Evolutionary conservation across 2,329 filamentous ascomycete species (phyloP).

Genomic region (Aspergillus novofumigatus): DNA sequence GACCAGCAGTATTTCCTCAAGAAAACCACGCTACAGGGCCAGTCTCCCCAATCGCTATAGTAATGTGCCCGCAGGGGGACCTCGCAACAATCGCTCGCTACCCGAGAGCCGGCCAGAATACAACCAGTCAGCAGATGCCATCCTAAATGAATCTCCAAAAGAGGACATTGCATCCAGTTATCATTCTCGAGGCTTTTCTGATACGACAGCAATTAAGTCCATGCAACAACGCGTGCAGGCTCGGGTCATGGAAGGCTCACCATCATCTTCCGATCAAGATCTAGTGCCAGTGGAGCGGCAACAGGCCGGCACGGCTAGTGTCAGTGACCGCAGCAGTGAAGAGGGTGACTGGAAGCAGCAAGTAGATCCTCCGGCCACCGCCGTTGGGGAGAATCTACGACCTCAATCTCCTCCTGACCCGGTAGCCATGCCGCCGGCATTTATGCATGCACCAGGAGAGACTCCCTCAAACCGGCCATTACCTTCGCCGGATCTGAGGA

Average conservation of each 20-base stretch:
- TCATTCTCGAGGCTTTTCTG: conserved; percentile 31
- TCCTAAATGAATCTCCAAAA: conserved; percentile 25
- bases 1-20: conserved; percentile 55
- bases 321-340: conserved; percentile 38
- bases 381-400: conserved; percentile 32
- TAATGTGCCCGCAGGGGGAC: conserved; percentile 30
- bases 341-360: conserved; percentile 34
- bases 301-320: conserved; percentile 20
- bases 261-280: conserved; percentile 36
- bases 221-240: conserved; percentile 10
- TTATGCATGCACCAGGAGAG: conserved; percentile 69
- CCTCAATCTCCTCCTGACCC: conserved; percentile 66
- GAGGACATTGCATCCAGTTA: conserved; percentile 18
- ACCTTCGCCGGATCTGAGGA: conserved; percentile 71
- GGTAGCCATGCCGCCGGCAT: conserved; percentile 72
- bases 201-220: conserved; percentile 24
- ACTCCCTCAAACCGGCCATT: conserved; percentile 66
- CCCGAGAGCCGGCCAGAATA: conserved; percentile 22
- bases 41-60: conserved; percentile 34
- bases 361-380: conserved; percentile 20
- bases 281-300: conserved; percentile 21
- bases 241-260: conserved; percentile 26
- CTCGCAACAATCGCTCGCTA: conserved; percentile 17
- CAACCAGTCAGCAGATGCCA: conserved; percentile 35
- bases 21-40: conserved; percentile 41